phyloP scores from a whole-genome alignment of 805 yeast genomes.

The Pichia kluyveri region DNA sequence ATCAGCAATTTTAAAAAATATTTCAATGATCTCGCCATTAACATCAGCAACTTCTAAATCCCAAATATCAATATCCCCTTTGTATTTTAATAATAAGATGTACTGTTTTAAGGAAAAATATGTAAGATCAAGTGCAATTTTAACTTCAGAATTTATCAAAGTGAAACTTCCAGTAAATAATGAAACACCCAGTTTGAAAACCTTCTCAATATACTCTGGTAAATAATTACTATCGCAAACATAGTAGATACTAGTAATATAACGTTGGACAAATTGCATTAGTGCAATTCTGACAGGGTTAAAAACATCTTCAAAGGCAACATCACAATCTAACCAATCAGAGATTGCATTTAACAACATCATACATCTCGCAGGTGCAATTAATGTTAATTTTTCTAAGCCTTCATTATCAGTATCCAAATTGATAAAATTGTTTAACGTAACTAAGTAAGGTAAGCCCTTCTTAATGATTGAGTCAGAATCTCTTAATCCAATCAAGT shows the following conservation, averaged over 20 bases:
- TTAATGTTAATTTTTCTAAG: slow-evolving; percentile 26
- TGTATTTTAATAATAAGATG: slow-evolving; percentile 21
- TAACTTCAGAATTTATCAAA: slow-evolving; percentile 22
- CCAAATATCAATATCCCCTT: slow-evolving; percentile 25
- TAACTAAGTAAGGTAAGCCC: slow-evolving; percentile 39
- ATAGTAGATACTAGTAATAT: slow-evolving; percentile 23
- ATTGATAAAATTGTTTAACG: slow-evolving; percentile 36
- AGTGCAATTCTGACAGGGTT: slow-evolving; percentile 41
- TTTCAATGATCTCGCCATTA: slow-evolving; percentile 35
- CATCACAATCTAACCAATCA: slow-evolving; percentile 54
- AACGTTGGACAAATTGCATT: slow-evolving; percentile 31
- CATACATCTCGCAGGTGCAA: slow-evolving; percentile 56
- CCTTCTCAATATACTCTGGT: slow-evolving; percentile 19
- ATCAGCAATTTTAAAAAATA: slow-evolving; percentile 20
- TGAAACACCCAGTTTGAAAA: slow-evolving; percentile 29
- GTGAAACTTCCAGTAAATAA: slow-evolving; percentile 38
- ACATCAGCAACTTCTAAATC: slow-evolving; percentile 29
- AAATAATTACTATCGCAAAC: slow-evolving; percentile 23
- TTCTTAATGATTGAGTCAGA: slow-evolving; percentile 30
- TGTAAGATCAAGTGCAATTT: slow-evolving; percentile 31
- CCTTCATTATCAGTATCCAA: slow-evolving; percentile 22
- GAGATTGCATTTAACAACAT: slow-evolving; percentile 49
- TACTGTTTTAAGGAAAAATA: slow-evolving; percentile 38
- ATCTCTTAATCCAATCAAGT: slow-evolving; percentile 44
- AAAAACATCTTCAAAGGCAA: slow-evolving; percentile 51